These are phyloP conservation scores for Primulina huaijiensis DNA, from an alignment of 257 asterid species.

Conservation along the genomic window DNA sequence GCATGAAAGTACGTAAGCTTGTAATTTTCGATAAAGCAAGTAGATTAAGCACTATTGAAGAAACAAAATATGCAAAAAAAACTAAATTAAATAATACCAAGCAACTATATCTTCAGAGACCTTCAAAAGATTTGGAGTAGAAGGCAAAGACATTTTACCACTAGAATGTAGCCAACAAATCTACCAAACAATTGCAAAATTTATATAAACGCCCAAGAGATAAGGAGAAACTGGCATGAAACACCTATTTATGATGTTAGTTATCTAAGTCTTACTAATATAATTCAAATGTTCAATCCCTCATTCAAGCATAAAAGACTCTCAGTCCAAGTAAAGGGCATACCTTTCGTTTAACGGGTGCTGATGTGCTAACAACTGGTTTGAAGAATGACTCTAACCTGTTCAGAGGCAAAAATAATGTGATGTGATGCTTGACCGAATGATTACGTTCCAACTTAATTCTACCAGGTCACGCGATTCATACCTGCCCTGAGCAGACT, in stretches of 20 bases:
- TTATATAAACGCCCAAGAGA: background rate
- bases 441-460: conserved; percentile 17
- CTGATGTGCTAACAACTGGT: conserved; percentile 70
- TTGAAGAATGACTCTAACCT: conserved; percentile 94
- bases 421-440: conserved; percentile 15
- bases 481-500: conserved; percentile 94
- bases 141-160: background rate
- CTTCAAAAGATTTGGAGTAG: background rate
- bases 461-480: conserved; percentile 23
- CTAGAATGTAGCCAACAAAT: conserved; percentile 7
- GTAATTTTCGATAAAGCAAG: background rate
- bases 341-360: conserved; percentile 82
- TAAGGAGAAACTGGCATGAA: conserved; percentile 10
- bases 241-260: background rate
- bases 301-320: background rate
- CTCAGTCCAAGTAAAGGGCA: conserved; percentile 5
- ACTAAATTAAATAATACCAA: background rate
- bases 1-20: no score
- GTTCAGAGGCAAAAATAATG: conserved; percentile 29
- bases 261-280: background rate
- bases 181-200: conserved; percentile 8
- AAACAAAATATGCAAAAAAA: conserved; percentile 14
- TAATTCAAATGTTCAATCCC: background rate
- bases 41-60: background rate
- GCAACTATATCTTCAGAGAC: background rate